Base-by-base conservation (phyloP, 768 basidiomycete genomes). In the Lentinula guzmanii region DNA sequence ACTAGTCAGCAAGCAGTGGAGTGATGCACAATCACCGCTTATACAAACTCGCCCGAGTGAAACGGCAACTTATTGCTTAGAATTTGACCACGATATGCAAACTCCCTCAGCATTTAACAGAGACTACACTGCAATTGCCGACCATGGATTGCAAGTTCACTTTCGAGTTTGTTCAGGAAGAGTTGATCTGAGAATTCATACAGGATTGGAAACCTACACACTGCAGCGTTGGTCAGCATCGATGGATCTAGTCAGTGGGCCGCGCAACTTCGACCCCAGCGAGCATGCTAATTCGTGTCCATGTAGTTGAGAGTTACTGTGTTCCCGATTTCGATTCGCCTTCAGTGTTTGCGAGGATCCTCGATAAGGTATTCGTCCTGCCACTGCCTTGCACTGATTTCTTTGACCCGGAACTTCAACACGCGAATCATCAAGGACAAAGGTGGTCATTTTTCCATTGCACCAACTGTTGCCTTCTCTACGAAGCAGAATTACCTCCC, bases 291-390 rank as follows among this genome's bases (percentile, higher is more conserved):
- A 56, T 61, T n/a, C 16, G 11, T 24, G 13, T 18, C n/a, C 34
- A 39, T 24, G 18, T 28, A 93, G 90, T 96, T 64, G 95, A 96
- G 72, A 91, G 89, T 64, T 95, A 94, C 72, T 97, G 95, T 67
- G 82, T 95, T 31, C 94, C 94, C 1, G 81, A 95, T 76, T 96
- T 97, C 70, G 95, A 97, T 72, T 95, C 93, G 1, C 95, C 95
- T 3, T 93, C 91, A 16, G 80, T 96, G 53, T 96, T 95, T 65
- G 94, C 93, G 6, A 84, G 94, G 7, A 91, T 93, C 66, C 80
- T 94, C 5, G 91, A 94, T 77, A 92, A 92, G 92, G 55, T 41
- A 21, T 41, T 91, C 72, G 82, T 77, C 39, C 15, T 63, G 15
- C 35, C 31, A 45, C 10, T 16, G 41, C 4, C 31, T 1, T 52